These are phyloP conservation scores for Neurospora hispaniola DNA, from an alignment of 495 filamentous ascomycete species.

Conservation along the genomic window DNA sequence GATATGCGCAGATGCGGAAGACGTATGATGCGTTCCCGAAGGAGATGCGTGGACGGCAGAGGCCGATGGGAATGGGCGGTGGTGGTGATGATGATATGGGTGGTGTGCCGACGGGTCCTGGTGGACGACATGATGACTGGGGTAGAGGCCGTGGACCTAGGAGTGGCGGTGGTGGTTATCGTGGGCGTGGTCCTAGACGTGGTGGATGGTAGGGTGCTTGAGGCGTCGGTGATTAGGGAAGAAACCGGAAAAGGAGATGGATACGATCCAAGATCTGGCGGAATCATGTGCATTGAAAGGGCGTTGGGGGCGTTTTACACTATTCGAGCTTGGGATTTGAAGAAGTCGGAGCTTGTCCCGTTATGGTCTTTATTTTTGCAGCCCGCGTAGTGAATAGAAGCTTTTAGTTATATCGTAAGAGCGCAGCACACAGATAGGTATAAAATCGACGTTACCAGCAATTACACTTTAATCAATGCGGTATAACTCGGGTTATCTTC, in stretches of 20 bases:
- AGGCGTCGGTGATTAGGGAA: not conserved
- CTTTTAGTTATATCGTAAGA: not conserved
- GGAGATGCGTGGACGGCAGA: slow-evolving; percentile 56
- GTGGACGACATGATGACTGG: slow-evolving; percentile 46
- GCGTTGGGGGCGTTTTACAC: not conserved
- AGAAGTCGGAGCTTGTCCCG: not conserved
- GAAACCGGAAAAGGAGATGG: not conserved
- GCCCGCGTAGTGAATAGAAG: not conserved
- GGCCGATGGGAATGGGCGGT: slow-evolving; percentile 41
- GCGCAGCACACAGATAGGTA: not conserved
- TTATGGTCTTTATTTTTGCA: not conserved
- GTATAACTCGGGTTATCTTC: not conserved
- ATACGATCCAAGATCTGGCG: not conserved
- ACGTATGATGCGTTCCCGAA: slow-evolving; percentile 75
- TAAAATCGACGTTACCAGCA: not conserved
- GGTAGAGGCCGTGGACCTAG: slow-evolving; percentile 35
- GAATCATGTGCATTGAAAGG: not conserved
- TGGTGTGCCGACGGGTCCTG: slow-evolving; percentile 33
- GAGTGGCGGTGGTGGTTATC: slow-evolving; percentile 28
- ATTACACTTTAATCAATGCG: not conserved
- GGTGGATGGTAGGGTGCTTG: slow-evolving; percentile 8
- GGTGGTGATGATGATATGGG: slow-evolving; percentile 38
- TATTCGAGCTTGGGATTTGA: not conserved
- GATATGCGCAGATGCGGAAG: slow-evolving; percentile 95
- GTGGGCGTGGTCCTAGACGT: slow-evolving; percentile 6